Base-by-base conservation (phyloP, 371 early-diverging fungal species). In the Mycotypha africana region DNA sequence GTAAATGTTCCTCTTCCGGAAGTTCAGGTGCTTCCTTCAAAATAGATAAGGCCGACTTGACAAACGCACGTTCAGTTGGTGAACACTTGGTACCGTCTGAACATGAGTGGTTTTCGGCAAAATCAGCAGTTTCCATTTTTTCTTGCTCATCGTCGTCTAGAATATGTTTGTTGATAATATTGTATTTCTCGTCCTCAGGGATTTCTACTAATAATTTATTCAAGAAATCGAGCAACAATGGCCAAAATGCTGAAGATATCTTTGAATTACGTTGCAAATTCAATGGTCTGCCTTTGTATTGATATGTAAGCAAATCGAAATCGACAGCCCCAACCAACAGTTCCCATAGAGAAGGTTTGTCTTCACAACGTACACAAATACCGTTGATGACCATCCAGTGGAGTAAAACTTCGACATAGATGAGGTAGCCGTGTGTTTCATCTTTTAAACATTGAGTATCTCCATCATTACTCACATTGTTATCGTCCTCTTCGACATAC, bases 341-440 rank as follows among this genome's bases (percentile, higher is more conserved):
- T 45, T 73, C 73, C 73, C 73, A 73, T 19, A 58, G 28, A 1
- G 58, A 58, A 3, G 20, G 34, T 1, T 21, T 1, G 0, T 44
- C 21, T 20, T 38, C 12, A 1, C 34, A 26, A 24, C 56, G 53
- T 7, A 58, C 32, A 24, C 69, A 62, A 0, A 72, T 23, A 16
- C 62, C 58, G 22, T 51, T 74, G 15, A 64, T 23, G 2, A 62
- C 60, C 58, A 74, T 59, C 75, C 75, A 74, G 19, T 74, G 75
- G 20, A 74, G 38, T 3, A 74, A 22, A 2, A 64, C 41, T 22
- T 70, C 64, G 10, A 74, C 58, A 37, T 62, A 74, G 9, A 74
- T 38, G 28, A 74, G 23, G 60, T 65, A 68, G 7, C 59, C 36
- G n/a, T 55, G 47, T 22, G 46, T 16, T 14, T 61, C 53, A 2